phyloP scores from a whole-genome alignment of 2,329 filamentous ascomycete genomes.

The Fusarium pseudonygamai region DNA sequence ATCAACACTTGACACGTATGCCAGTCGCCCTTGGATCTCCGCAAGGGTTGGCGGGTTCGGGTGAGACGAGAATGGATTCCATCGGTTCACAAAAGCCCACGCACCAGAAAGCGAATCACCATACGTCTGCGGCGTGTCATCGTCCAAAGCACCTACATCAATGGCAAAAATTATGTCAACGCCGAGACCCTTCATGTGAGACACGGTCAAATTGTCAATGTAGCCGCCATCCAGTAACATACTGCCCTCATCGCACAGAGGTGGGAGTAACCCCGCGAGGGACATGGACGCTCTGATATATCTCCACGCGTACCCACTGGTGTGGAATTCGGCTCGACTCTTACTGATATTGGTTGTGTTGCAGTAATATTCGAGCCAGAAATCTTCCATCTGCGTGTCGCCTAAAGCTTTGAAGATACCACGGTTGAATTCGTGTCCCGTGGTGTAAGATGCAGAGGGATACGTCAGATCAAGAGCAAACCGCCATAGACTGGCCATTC shows the following conservation, averaged over 20 bases:
- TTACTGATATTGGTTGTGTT: conserved; percentile 99
- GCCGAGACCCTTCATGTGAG: conserved; percentile 95
- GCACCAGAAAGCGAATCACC: conserved; percentile 94
- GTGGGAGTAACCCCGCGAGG: conserved; percentile 88
- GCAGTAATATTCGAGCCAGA: conserved; percentile 99
- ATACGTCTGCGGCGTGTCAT: conserved; percentile 89
- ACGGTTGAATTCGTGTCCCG: conserved; percentile 97
- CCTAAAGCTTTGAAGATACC: conserved; percentile 99
- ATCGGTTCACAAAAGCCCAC: conserved; percentile 94
- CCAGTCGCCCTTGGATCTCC: conserved; percentile 93
- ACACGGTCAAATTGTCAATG: conserved; percentile 95
- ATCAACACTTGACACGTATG: conserved; percentile 94
- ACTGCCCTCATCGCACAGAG: conserved; percentile 94
- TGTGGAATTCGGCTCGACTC: conserved; percentile 90
- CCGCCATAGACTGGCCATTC: conserved; percentile 99
- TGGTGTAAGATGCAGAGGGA: conserved; percentile 95
- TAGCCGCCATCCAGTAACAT: conserved; percentile 98
- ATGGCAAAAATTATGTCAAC: conserved; percentile 95
- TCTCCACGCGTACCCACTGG: conserved; percentile 95
- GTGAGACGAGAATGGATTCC: conserved; percentile 91
- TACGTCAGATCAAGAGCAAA: conserved; percentile 97
- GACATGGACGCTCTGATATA: conserved; percentile 98
- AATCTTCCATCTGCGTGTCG: conserved; percentile 97
- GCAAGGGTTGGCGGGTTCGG: conserved; percentile 94
- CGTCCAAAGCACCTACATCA: conserved; percentile 92